Evolutionary conservation across 1,284 basidiomycete species (phyloP), one percentile per base, ranked within the genome.

Genomic region (Bondarzewia mesenterica): DNA sequence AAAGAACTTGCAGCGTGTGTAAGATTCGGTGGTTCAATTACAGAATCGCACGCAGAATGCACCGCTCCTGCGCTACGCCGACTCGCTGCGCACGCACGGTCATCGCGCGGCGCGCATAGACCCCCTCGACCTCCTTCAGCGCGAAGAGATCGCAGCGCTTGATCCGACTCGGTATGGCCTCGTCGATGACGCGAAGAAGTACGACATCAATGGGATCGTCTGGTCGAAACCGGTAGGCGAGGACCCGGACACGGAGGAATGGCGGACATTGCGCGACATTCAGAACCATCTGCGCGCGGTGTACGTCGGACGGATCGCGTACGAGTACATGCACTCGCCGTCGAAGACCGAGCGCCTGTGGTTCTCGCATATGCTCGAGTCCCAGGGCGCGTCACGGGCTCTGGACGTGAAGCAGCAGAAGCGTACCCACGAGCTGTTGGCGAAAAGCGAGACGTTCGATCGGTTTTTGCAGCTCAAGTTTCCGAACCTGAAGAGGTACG

Each of bases 241-340:
- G 50, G 67, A 71, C 4, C 64, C 67, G 10, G 72, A 74, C 5
- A 63, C 60, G 3, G 69, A 73, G 46, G 77, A 80, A n/a, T 70
- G 72, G 58, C 86, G 86, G 81, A 75, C 77, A 2, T 71, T 93
- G 29, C 73, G 73, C 25, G 75, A 86, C 42, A 89, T 94, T 52
- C 75, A 74, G 6, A 63, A 72, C 26, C 85, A 89, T 63, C 70
- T 94, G 15, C 77, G 82, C 49, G 64, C 71, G 0, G 75, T 87
- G 1, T 93, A 94, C 59, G 85, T 89, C 26, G 87, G 83, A 4
- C 78, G 79, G 22, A 86, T 94, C 56, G 91, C 87, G 1, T 90
- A 92, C 60, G 91, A 94, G 74, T 93, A 86, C 58, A 90, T 89
- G 86, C 86, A 90, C 63, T 85, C 86, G 7, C 84, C 84, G 0